phyloP scores from a whole-genome alignment of 2,329 filamentous ascomycete genomes.

The Penicillium sp. region DNA sequence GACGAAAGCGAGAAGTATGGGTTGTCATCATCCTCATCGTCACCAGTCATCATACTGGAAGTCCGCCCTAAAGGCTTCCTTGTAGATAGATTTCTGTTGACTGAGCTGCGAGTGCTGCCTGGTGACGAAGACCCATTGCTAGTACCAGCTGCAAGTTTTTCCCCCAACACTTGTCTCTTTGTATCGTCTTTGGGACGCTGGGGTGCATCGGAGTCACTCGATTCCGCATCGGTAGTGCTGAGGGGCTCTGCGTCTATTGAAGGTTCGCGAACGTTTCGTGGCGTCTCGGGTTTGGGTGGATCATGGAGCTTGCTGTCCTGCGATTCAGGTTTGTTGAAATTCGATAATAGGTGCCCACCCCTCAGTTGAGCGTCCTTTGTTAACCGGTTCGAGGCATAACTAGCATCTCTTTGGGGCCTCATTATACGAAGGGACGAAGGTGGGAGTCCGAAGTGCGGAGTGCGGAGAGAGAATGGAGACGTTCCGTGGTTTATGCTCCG shows the following conservation, averaged over 20 bases:
- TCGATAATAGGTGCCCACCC: constrained; percentile 24
- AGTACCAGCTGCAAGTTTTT: constrained; percentile 22
- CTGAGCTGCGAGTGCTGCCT: constrained; percentile 2
- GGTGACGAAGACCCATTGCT: neutral
- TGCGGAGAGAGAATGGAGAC: neutral
- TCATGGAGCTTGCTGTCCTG: neutral
- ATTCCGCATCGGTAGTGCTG: constrained; percentile 27
- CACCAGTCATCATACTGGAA: constrained; percentile 11
- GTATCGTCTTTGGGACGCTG: constrained; percentile 5
- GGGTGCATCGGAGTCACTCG: constrained; percentile 8
- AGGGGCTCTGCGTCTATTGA: constrained; percentile 38
- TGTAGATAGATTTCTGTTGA: constrained; percentile 2
- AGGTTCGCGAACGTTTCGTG: constrained; percentile 15
- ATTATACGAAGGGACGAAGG: constrained; percentile 12
- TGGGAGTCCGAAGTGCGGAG: neutral
- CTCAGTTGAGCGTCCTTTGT: constrained; percentile 19
- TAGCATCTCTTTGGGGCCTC: constrained; percentile 23
- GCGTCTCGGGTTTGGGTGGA: neutral
- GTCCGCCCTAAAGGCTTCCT: constrained; percentile 5
- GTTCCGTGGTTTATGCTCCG: neutral
- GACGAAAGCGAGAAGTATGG: constrained; percentile 7
- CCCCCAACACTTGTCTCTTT: constrained; percentile 17
- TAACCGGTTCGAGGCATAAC: constrained; percentile 25
- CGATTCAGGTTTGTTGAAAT: constrained; percentile 13
- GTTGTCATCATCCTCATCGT: constrained; percentile 10